phyloP scores from a whole-genome alignment of 2,329 filamentous ascomycete species.

The Phaeophleospora eucalypticola region DNA sequence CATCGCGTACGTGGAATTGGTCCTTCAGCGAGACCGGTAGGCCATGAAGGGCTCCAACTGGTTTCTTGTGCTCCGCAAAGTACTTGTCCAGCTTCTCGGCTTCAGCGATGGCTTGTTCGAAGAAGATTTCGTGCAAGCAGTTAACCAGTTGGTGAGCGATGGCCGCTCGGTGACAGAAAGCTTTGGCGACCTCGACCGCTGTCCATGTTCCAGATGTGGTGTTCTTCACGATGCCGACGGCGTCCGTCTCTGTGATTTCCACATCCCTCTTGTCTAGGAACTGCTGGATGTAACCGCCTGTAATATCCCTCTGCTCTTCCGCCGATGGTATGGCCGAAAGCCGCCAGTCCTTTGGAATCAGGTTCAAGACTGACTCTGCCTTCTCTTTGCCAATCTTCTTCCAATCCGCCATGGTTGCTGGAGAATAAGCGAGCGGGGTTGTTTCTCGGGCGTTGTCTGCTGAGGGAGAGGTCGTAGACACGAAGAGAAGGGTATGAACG shows the following conservation, averaged over 20 bases:
- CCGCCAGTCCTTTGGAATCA: constrained; percentile 57
- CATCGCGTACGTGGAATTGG: constrained; percentile 47
- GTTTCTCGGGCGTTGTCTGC: no score
- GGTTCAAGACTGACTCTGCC: constrained; percentile 49
- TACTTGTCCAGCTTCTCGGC: constrained; percentile 42
- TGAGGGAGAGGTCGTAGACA: no score
- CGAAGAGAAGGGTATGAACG: no score
- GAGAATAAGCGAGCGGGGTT: no score
- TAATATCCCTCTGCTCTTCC: constrained; percentile 54
- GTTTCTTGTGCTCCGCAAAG: constrained; percentile 33
- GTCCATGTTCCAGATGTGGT: constrained; percentile 54
- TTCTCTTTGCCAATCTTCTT: constrained; percentile 49
- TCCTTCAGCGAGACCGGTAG: constrained; percentile 48
- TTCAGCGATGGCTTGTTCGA: constrained; percentile 41
- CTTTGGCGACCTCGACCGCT: constrained; percentile 52
- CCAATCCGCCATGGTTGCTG: constrained; percentile 39
- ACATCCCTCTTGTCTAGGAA: constrained; percentile 53
- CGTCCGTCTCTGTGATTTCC: constrained; percentile 59
- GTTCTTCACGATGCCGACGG: constrained; percentile 52
- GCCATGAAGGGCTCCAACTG: constrained; percentile 47
- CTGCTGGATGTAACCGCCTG: constrained; percentile 53
- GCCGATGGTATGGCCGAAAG: constrained; percentile 46
- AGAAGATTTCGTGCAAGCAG: constrained; percentile 48
- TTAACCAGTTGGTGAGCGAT: constrained; percentile 48
- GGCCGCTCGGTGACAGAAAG: constrained; percentile 55